Evolutionary conservation across 2,329 filamentous ascomycete species (phyloP), one percentile per base, ranked within the genome.

Genomic region (Aspergillus jensenii): DNA sequence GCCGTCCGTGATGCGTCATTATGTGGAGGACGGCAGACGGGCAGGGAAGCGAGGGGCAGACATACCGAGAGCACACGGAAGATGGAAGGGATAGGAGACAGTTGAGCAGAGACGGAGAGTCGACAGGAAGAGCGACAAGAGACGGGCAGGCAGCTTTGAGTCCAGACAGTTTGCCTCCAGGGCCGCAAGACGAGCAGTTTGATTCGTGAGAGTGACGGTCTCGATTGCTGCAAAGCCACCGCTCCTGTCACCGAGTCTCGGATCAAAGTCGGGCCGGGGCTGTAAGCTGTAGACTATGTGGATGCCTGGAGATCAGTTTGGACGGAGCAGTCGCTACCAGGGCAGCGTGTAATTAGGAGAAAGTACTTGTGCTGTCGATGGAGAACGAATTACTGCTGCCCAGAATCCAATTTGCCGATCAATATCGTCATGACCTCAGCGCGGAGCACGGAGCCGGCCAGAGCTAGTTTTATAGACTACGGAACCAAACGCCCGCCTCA

Each of bases 1-100:
- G 35, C 27, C 27, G 35, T 14, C 35, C 14, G 35, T 5, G 14
- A 72, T 74, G 71, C 71, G 71, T 74, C 71, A 74, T 74, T 66
- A 70, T 68, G 65, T 65, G 63, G 65, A 60, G 59, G 37, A 55
- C 27, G 50, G 48, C 27, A 47, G 43, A 46, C 33, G 43, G 19
- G 46, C 12, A 58, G 35, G 35, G 23, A 56, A 31, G 41, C 33
- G 53, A 55, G 51, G 31, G 33, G 51, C 31, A 55, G 39, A 58
- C 56, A 4, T 45, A 58, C 56, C 50, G 50, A 37, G 25, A 14
- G 27, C 27, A 41, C 21, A 47, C 19, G 40, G 45, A 54, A 41
- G 27, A 45, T 17, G 35, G 33, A 44, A 17, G 31, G 19, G 43
- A 56, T 23, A 15, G 44, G 41, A 31, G 40, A 53, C 35, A 60